Evolutionary conservation across 192 early-diverging fungal genomes (phyloP).

Genomic region (Umbelopsis vinacea): DNA sequence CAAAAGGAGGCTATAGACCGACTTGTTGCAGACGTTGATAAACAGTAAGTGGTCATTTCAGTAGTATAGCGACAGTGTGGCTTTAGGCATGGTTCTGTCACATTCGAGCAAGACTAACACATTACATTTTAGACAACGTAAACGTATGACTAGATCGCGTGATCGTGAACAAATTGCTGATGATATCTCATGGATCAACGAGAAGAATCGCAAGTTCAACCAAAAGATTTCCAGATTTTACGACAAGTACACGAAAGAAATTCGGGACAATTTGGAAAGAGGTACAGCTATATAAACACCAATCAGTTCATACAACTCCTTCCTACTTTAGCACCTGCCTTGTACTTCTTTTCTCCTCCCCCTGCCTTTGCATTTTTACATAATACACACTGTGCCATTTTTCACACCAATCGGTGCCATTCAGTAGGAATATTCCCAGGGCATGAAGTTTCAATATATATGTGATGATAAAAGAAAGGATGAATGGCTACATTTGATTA

Average conservation of each 20-base stretch:
- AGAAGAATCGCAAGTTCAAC: slow-evolving; percentile 94
- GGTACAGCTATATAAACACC: slow-evolving; percentile 74
- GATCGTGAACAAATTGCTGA: slow-evolving; percentile 79
- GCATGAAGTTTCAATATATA: too few relatives aligned
- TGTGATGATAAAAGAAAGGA: too few relatives aligned
- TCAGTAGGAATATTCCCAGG: too few relatives aligned
- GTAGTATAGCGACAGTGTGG: background rate
- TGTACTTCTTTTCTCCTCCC: slow-evolving; percentile 5
- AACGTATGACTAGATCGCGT: slow-evolving; percentile 66
- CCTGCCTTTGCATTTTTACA: background rate
- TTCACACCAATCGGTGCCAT: too few relatives aligned
- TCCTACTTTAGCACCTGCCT: background rate
- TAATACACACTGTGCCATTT: background rate
- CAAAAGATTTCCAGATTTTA: slow-evolving; percentile 95
- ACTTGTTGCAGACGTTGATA: slow-evolving; percentile 71
- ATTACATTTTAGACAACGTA: background rate
- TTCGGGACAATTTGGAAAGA: slow-evolving; percentile 85
- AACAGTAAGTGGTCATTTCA: slow-evolving; percentile 61
- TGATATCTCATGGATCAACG: slow-evolving; percentile 96
- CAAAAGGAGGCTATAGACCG: slow-evolving; percentile 67
- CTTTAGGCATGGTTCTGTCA: too few relatives aligned
- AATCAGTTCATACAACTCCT: background rate
- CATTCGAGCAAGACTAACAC: too few relatives aligned
- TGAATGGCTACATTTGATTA: background rate
- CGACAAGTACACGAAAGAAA: slow-evolving; percentile 94